phyloP scores from a whole-genome alignment of 495 filamentous ascomycete species.

The Aspergillus biplanus region DNA sequence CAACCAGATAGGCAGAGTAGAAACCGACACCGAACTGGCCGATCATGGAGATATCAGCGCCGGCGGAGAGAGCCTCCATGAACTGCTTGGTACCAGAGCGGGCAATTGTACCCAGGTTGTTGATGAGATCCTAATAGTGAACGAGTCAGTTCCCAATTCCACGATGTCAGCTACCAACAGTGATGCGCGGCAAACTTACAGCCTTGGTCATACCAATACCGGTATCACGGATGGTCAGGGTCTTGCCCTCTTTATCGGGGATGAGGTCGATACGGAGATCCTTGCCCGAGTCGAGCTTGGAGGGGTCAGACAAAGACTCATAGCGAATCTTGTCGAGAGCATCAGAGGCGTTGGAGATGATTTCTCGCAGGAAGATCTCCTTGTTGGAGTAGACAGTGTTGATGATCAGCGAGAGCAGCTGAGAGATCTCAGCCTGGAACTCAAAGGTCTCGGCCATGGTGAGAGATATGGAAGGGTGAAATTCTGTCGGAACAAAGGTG shows the following conservation, averaged over 20 bases:
- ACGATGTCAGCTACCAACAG: background rate
- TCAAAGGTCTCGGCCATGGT: slow-evolving; percentile 95
- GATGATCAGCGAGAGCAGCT: slow-evolving; percentile 98
- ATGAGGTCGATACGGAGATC: slow-evolving; percentile 98
- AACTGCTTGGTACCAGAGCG: slow-evolving; percentile 99
- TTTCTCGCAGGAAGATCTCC: slow-evolving; percentile 98
- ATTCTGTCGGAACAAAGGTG: slow-evolving; percentile 20
- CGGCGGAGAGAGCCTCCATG: slow-evolving; percentile 98
- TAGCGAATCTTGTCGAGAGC: slow-evolving; percentile 99
- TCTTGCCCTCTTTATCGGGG: slow-evolving; percentile 95
- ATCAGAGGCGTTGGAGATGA: slow-evolving; percentile 98
- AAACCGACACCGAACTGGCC: slow-evolving; percentile 99
- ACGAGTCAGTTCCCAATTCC: slow-evolving; percentile 10
- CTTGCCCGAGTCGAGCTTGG: slow-evolving; percentile 94
- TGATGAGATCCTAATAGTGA: slow-evolving; percentile 81
- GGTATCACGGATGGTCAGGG: slow-evolving; percentile 92
- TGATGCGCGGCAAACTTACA: slow-evolving; percentile 59
- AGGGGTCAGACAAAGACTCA: slow-evolving; percentile 93
- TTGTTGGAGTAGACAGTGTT: slow-evolving; percentile 99
- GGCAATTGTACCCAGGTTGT: slow-evolving; percentile 99
- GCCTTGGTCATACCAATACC: slow-evolving; percentile 99
- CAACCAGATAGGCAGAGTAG: slow-evolving; percentile 99
- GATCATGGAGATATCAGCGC: slow-evolving; percentile 99
- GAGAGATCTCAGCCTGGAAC: slow-evolving; percentile 99
- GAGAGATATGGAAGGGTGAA: slow-evolving; percentile 31